A percentile compares a stretch with the other conserved stretches of the same genome.
phyloP scores from a whole-genome alignment of 371 early-diverging fungal species.

The Saksenaea oblongispora region DNA sequence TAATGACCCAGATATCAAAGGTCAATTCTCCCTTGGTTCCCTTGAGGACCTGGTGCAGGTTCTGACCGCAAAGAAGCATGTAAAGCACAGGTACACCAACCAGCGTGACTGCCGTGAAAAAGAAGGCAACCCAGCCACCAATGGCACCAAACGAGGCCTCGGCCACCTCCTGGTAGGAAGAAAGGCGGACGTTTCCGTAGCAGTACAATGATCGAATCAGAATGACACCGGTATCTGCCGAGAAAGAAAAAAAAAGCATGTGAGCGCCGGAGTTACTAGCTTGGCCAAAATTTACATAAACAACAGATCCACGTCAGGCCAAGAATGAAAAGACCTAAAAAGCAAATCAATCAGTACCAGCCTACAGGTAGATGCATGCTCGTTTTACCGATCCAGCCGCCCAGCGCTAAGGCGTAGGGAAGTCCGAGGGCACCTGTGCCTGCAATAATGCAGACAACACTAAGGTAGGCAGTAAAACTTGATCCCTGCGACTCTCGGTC shows the following conservation, averaged over 20 bases:
- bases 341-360: conserved; percentile 12
- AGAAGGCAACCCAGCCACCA: conserved; percentile 63
- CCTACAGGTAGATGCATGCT: too few species aligned
- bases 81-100: conserved; percentile 74
- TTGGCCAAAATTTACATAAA: background rate
- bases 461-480: conserved; percentile 44
- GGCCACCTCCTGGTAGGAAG: conserved; percentile 58
- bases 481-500: conserved; percentile 12
- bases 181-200: conserved; percentile 46
- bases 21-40: conserved; percentile 30
- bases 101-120: conserved; percentile 65
- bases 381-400: conserved; percentile 78
- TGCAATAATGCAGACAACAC: conserved; percentile 70
- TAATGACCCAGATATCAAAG: conserved; percentile 61
- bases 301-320: conserved; percentile 55
- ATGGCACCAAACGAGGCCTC: conserved; percentile 64
- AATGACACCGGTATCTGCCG: conserved; percentile 70
- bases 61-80: conserved; percentile 69
- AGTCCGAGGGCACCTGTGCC: conserved; percentile 77
- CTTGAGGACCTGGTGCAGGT: conserved; percentile 49
- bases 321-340: conserved; percentile 56
- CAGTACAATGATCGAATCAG: conserved; percentile 77
- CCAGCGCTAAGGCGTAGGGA: conserved; percentile 71
- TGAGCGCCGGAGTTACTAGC: background rate
- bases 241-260: conserved; percentile 18